These are phyloP conservation scores for Musa schizocarpa DNA, from an alignment of 176 grass and related monocot genomes.

Conservation along the genomic window DNA sequence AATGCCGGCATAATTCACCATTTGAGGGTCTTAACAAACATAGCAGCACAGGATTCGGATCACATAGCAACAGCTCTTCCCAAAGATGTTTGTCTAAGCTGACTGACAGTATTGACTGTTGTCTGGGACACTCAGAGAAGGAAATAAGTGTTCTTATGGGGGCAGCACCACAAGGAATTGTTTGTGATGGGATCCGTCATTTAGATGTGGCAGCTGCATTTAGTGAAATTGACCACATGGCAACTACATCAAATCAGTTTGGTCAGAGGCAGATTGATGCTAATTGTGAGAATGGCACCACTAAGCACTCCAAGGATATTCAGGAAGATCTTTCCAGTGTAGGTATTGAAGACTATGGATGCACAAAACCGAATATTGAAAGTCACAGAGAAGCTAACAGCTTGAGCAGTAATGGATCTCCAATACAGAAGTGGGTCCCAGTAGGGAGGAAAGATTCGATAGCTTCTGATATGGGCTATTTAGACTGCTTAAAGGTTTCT, in stretches of 20 bases:
- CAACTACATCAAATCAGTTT: background rate
- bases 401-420: background rate
- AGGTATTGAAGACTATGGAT: background rate
- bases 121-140: slow-evolving; percentile 4
- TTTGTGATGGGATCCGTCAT: slow-evolving; percentile 1
- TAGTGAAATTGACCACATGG: slow-evolving; percentile 19
- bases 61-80: slow-evolving; percentile 27
- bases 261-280: background rate
- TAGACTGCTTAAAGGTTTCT: background rate
- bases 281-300: background rate
- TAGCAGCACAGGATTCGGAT: slow-evolving; percentile 16
- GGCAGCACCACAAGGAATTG: slow-evolving; percentile 11
- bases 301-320: background rate
- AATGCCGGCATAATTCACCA: slow-evolving; percentile 15
- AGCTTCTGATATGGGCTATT: background rate
- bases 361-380: background rate
- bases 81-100: slow-evolving; percentile 13
- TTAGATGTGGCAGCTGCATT: background rate
- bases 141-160: slow-evolving; percentile 5
- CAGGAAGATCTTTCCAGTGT: background rate
- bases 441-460: slow-evolving; percentile 7
- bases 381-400: slow-evolving; percentile 3
- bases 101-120: slow-evolving; percentile 9
- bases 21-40: slow-evolving; percentile 6
- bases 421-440: slow-evolving; percentile 13